Percentiles rank a stretch among this genome's conserved stretches.
Conservation (phyloP, 2,329 filamentous ascomycete genomes). For the Macrophomina tecta region DNA sequence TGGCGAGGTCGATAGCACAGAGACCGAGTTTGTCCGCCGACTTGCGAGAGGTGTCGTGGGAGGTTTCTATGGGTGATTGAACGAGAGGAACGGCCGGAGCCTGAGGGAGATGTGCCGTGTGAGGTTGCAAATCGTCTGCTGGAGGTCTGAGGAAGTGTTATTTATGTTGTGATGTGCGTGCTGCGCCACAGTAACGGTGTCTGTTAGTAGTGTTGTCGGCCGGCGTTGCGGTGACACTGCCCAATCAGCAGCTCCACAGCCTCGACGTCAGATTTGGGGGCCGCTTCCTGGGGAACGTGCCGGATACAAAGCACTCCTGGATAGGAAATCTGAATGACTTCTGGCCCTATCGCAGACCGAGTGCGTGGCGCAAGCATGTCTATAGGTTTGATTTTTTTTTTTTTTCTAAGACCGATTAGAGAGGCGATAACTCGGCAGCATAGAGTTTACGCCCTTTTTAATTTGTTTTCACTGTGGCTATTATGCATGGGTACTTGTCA, state of each 20-base stretch:
- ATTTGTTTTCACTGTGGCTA: no score
- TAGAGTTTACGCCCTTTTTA: no score
- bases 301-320: no score
- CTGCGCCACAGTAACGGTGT: neutral
- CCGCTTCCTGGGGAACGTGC: neutral
- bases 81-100: neutral
- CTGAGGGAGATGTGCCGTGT: neutral
- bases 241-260: neutral
- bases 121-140: neutral
- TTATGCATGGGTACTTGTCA: no score
- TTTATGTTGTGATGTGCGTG: neutral
- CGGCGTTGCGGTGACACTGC: slow-evolving; percentile 6
- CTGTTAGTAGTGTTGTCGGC: neutral
- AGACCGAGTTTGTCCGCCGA: no score
- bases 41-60: neutral
- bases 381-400: no score
- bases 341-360: no score
- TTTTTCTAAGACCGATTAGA: no score
- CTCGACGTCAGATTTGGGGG: neutral
- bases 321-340: no score
- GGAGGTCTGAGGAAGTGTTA: neutral
- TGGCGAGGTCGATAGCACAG: neutral
- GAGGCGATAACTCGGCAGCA: no score
- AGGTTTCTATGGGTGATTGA: neutral
- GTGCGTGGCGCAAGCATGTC: no score